A percentile compares a stretch with the other conserved stretches of the same genome.
phyloP scores from a whole-genome alignment of 345 rosid species.

The Mangifera indica region DNA sequence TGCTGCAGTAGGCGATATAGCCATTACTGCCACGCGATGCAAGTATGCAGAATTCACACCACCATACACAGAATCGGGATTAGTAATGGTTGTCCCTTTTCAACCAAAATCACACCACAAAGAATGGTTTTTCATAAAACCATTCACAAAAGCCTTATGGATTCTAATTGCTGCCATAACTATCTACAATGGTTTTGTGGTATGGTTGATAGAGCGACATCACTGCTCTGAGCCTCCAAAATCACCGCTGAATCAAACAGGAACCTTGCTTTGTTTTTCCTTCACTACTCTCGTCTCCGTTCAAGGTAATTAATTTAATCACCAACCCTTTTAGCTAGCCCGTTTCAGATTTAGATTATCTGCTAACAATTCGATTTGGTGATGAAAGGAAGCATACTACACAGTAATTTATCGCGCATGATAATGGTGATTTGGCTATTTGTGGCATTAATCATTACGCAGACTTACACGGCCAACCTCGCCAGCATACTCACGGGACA shows the following conservation, averaged over 20 bases:
- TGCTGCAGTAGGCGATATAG: constrained; percentile 19
- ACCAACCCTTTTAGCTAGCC: too few relatives aligned
- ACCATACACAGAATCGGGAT: constrained; percentile 27
- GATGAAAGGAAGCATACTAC: constrained; percentile 14
- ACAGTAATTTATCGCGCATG: constrained; percentile 30
- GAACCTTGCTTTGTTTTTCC: constrained; percentile 17
- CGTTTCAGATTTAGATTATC: background rate
- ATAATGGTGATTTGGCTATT: constrained; percentile 27
- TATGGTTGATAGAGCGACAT: constrained; percentile 28
- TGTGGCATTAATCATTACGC: constrained; percentile 23
- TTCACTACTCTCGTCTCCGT: constrained; percentile 23
- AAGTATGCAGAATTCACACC: constrained; percentile 29
- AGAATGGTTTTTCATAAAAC: constrained; percentile 24
- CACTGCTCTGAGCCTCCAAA: constrained; percentile 7
- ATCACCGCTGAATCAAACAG: constrained; percentile 13
- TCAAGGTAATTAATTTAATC: constrained; percentile 10
- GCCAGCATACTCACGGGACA: constrained; percentile 24
- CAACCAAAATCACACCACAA: constrained; percentile 11
- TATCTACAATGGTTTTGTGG: constrained; percentile 29
- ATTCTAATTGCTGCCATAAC: constrained; percentile 5
- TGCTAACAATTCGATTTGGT: background rate
- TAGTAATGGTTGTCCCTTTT: constrained; percentile 23
- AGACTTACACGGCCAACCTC: constrained; percentile 27
- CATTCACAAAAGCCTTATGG: constrained; percentile 29
- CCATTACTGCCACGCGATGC: constrained; percentile 16